Evolutionary conservation across 371 early-diverging fungal genomes (phyloP).

Genomic region (Aphelidium insulamus): DNA sequence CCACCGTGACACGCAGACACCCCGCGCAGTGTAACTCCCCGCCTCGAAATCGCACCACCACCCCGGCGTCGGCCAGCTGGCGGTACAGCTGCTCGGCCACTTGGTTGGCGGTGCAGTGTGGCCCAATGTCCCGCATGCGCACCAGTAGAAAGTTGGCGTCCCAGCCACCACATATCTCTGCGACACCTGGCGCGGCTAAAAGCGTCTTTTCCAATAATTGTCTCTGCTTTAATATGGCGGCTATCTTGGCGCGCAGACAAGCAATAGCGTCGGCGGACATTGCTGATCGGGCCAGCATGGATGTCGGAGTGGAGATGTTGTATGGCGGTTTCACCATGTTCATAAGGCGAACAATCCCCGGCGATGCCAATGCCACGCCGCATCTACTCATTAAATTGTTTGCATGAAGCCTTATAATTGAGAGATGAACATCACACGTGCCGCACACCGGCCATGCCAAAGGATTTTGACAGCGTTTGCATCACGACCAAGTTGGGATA

Average conservation of each 20-base stretch:
- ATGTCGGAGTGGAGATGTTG: conserved; percentile 75
- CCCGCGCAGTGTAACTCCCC: conserved; percentile 74
- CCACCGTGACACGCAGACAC: conserved; percentile 80
- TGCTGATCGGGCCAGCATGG: conserved; percentile 49
- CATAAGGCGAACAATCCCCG: conserved; percentile 56
- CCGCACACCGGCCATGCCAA: conserved; percentile 88
- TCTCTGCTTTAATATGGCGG: conserved; percentile 35
- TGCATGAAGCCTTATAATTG: not conserved
- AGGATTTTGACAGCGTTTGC: conserved; percentile 91
- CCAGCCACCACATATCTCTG: conserved; percentile 51
- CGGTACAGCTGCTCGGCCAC: conserved; percentile 51
- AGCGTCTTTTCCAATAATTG: conserved; percentile 28
- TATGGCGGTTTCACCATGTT: conserved; percentile 96
- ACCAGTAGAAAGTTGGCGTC: conserved; percentile 88
- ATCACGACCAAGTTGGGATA: conserved; percentile 85
- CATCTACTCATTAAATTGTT: conserved; percentile 5
- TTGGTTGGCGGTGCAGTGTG: conserved; percentile 37
- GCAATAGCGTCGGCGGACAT: conserved; percentile 40
- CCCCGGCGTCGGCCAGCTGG: conserved; percentile 55
- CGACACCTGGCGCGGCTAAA: conserved; percentile 23
- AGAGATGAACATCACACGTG: conserved; percentile 7
- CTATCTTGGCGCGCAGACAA: conserved; percentile 35
- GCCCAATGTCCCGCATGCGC: conserved; percentile 32
- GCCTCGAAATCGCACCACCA: conserved; percentile 86
- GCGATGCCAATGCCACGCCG: conserved; percentile 62